Base-by-base conservation (phyloP, 257 asterid species). In the Jacaranda mimosifolia region DNA sequence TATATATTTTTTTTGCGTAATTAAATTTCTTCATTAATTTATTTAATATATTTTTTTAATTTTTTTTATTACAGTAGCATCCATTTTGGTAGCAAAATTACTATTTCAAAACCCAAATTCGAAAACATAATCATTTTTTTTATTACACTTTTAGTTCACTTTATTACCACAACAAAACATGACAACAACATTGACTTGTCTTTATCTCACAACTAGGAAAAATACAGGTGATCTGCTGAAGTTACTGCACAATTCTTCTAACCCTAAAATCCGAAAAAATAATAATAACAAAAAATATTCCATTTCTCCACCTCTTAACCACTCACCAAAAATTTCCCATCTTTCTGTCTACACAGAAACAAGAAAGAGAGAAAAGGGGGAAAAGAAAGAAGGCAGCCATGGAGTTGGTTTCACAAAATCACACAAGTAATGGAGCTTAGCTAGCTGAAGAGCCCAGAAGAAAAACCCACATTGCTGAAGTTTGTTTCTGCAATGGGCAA, bases 401-500 rank as follows among this genome's bases (percentile, higher is more conserved):
- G 91, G 88, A 66, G 52, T 74, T 40, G 63, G 68, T 79, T 84
- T 81, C 82, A 81, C 81, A 82, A 74, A 74, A 77, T 75, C 55
- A 26, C 55, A 64, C 80, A 85, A 70, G 83, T 75, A 83, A 88
- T 89, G 96, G 89, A 80, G 87, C 77, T 64, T 81, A 84, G 83
- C 67, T 81, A 84, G 83, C 67, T 39, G 77, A 75, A 74, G 69
- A 46, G 46, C 84, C 77, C 75, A 72, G 48, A 70, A 83, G 74
- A 63, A 39, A 70, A 63, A 63, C 85, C 90, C 90, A 86, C 96
- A 92, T 90, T 92, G 87, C 71, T 75, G 81, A 81, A 68, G 4
- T 46, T 79, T 55, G 5, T n/a, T 81, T 17, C 74, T 46, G 86
- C 89, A 80, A 93, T 93, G 98, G 98, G 98, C n/a, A 93, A 93